Conservation (phyloP, 2,329 filamentous ascomycete genomes). For the Emericellopsis atlantica region DNA sequence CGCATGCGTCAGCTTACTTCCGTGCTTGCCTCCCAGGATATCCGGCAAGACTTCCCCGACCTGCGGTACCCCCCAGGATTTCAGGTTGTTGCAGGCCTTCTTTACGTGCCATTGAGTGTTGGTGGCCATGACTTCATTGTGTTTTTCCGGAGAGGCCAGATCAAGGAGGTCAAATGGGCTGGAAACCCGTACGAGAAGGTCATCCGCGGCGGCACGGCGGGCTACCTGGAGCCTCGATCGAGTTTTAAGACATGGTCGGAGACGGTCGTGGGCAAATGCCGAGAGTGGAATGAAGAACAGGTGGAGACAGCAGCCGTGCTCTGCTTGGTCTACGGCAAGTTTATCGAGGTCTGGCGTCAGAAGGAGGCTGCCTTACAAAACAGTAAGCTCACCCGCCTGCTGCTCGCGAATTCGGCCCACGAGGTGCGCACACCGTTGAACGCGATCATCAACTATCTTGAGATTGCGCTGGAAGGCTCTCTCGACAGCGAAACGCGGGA, state of each 20-base stretch:
- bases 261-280: conserved; percentile 66
- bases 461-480: conserved; percentile 74
- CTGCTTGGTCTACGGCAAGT: conserved; percentile 74
- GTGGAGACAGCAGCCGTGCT: conserved; percentile 80
- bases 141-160: conserved; percentile 71
- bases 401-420: conserved; percentile 81
- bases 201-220: conserved; percentile 57
- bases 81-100: conserved; percentile 59
- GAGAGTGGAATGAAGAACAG: conserved; percentile 83
- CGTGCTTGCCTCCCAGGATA: conserved; percentile 67
- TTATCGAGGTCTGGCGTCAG: conserved; percentile 87
- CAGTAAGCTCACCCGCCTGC: conserved; percentile 64
- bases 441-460: conserved; percentile 88
- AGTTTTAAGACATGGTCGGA: conserved; percentile 77
- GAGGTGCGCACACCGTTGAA: conserved; percentile 86
- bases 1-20: conserved; percentile 62
- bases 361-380: conserved; percentile 76
- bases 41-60: conserved; percentile 68
- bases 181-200: conserved; percentile 78
- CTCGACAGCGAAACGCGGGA: conserved; percentile 76
- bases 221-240: conserved; percentile 64
- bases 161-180: conserved; percentile 72
- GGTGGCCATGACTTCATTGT: conserved; percentile 77
- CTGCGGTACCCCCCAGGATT: conserved; percentile 71
- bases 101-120: conserved; percentile 70